Conservation (phyloP, 331 rosid species). For the Acacia concinna region DNA sequence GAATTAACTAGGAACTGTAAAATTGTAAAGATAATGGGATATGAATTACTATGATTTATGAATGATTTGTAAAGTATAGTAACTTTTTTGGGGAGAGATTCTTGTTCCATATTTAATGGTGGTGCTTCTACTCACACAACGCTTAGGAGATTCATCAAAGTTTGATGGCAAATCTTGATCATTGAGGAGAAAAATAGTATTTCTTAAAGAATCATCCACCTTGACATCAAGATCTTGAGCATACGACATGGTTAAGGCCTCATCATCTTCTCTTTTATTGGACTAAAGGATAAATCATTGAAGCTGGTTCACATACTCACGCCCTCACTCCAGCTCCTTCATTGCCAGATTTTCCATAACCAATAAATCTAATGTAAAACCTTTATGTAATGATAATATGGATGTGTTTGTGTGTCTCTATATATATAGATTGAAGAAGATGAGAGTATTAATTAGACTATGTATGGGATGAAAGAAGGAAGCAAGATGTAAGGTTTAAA, state of each 20-base stretch:
- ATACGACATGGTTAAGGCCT: not conserved
- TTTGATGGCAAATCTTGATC: constrained; percentile 18
- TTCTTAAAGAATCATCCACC: constrained; percentile 50
- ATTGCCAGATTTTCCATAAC: constrained; percentile 38
- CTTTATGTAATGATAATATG: too few relatives aligned
- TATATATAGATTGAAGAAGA: not conserved
- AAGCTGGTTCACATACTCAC: constrained; percentile 46
- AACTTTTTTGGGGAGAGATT: constrained; percentile 62
- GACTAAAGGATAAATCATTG: not conserved
- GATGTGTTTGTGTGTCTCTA: too few relatives aligned
- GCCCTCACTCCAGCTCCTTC: constrained; percentile 58
- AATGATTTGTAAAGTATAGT: too few relatives aligned
- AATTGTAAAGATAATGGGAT: not conserved
- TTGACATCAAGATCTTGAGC: constrained; percentile 41
- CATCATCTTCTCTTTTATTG: not conserved
- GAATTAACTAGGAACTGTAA: not conserved
- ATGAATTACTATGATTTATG: not conserved
- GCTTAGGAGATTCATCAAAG: constrained; percentile 45
- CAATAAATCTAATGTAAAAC: too few relatives aligned
- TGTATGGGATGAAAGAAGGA: not conserved
- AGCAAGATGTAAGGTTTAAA: not conserved
- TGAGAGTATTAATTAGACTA: not conserved
- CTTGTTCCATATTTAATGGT: too few relatives aligned
- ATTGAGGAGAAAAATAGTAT: constrained; percentile 40
- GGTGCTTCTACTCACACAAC: constrained; percentile 34